Evolutionary conservation across 2,329 filamentous ascomycete species (phyloP).

Genomic region (Exophiala spinifera): DNA sequence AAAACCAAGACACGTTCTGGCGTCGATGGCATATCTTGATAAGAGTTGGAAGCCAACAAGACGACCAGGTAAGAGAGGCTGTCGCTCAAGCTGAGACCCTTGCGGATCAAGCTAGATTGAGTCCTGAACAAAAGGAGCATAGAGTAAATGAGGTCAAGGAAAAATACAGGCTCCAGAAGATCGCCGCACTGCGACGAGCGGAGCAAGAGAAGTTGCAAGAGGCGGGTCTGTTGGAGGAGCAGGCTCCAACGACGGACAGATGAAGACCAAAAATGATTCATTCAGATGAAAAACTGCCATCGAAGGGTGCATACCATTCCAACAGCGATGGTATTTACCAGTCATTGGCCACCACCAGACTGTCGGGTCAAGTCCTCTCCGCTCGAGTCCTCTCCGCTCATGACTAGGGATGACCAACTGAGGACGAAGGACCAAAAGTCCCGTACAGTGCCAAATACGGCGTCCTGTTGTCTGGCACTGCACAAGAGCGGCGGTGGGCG

Average conservation of each 20-base stretch:
- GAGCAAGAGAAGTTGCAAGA: not conserved
- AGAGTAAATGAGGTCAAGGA: not conserved
- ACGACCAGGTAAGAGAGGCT: conserved; percentile 1
- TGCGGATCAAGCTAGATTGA: not conserved
- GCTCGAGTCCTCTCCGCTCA: no score
- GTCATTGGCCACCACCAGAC: no score
- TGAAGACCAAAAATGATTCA: not conserved
- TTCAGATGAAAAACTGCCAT: no score
- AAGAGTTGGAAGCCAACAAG: not conserved
- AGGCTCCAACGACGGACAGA: not conserved
- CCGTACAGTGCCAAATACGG: no score
- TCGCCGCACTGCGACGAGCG: not conserved
- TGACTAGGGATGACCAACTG: no score
- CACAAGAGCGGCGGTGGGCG: no score
- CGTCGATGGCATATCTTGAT: conserved; percentile 3
- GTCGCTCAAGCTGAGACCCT: not conserved
- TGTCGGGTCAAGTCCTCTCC: no score
- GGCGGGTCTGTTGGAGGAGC: not conserved
- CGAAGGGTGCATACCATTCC: no score
- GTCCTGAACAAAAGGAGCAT: not conserved
- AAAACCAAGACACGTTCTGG: conserved; percentile 2
- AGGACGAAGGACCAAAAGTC: no score
- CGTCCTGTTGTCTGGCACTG: no score
- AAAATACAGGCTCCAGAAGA: not conserved
- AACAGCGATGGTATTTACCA: no score